Evolutionary conservation across 352 stramenopile genomes (phyloP).

Genomic region (Blastocystis sp.): DNA sequence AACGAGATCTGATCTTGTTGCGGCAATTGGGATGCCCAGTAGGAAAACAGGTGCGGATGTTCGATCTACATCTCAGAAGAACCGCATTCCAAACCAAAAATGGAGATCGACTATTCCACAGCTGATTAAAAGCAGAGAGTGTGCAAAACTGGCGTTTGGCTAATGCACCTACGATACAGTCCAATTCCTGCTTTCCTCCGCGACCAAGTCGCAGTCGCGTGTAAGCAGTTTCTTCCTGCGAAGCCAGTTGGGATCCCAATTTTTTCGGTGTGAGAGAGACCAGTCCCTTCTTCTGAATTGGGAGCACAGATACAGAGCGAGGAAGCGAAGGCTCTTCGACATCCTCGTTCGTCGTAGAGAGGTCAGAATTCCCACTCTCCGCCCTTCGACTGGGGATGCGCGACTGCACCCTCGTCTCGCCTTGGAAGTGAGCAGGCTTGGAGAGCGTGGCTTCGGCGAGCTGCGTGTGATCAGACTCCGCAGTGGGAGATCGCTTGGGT

Average conservation of each 20-base stretch:
- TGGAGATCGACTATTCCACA: neutral
- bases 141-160: neutral
- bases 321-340: neutral
- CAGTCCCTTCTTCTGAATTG: neutral
- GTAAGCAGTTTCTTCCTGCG: neutral
- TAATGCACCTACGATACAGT: neutral
- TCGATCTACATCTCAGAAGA: neutral
- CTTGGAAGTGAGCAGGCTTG: neutral
- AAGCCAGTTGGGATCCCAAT: neutral
- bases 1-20: neutral
- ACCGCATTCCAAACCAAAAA: neutral
- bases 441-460: neutral
- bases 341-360: neutral
- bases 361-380: neutral
- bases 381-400: neutral
- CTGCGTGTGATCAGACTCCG: neutral
- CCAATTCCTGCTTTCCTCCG: neutral
- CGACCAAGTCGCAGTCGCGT: neutral
- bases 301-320: neutral
- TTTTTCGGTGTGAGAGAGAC: neutral
- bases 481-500: neutral
- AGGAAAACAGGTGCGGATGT: constrained; percentile 3
- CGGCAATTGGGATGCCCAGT: neutral
- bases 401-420: neutral
- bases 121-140: neutral